Evolutionary conservation across 2,329 filamentous ascomycete genomes (phyloP).

Genomic region (Monilinia laxa): DNA sequence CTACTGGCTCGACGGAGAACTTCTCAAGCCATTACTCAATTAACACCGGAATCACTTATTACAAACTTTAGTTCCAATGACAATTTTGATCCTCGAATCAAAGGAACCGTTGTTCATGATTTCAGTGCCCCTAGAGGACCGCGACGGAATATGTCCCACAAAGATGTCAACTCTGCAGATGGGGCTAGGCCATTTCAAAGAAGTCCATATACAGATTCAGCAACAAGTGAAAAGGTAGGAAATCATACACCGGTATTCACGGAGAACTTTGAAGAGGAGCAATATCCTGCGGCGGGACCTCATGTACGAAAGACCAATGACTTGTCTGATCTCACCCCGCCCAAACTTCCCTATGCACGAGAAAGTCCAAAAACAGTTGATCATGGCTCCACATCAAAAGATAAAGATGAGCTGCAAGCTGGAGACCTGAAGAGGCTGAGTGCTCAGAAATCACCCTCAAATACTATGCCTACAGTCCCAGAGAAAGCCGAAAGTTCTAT

Average conservation of each 20-base stretch:
- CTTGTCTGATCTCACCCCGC: slow-evolving; percentile 38
- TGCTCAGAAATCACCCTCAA: slow-evolving; percentile 29
- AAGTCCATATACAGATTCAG: slow-evolving; percentile 24
- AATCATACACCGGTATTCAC: slow-evolving; percentile 55
- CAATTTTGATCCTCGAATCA: slow-evolving; percentile 62
- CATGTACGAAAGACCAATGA: slow-evolving; percentile 41
- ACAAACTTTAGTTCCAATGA: slow-evolving; percentile 37
- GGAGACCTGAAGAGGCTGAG: slow-evolving; percentile 24
- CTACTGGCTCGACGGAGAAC: slow-evolving; percentile 40
- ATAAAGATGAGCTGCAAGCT: slow-evolving; percentile 31
- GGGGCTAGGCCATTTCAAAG: slow-evolving; percentile 29
- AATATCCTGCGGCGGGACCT: slow-evolving; percentile 41
- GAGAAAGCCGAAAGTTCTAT: slow-evolving; percentile 29
- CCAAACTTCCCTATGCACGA: slow-evolving; percentile 37
- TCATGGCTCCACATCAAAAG: slow-evolving; percentile 26
- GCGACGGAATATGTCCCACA: slow-evolving; percentile 44
- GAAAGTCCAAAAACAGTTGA: slow-evolving; percentile 32
- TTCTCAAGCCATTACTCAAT: slow-evolving; percentile 38
- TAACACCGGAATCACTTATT: slow-evolving; percentile 34
- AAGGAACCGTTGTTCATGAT: slow-evolving; percentile 63
- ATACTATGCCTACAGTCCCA: slow-evolving; percentile 33
- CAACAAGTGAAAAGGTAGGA: slow-evolving; percentile 35
- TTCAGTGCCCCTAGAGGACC: slow-evolving; percentile 59
- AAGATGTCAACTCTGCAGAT: slow-evolving; percentile 30
- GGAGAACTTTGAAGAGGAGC: slow-evolving; percentile 55